Evolutionary conservation across 108 stramenopile genomes (phyloP).

Genomic region (Cyclotella baltica): DNA sequence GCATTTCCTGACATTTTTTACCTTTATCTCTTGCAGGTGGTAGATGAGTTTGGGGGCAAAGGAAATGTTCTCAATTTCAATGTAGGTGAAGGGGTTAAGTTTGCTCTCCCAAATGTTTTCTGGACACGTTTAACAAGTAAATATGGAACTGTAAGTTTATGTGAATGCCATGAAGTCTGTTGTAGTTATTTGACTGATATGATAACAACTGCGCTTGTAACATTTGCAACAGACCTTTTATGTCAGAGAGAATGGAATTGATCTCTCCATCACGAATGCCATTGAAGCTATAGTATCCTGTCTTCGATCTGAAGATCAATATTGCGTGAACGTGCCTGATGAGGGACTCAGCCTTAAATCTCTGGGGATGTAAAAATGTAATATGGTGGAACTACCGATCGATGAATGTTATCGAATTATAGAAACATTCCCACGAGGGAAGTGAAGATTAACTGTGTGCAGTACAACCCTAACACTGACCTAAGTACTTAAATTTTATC

Average conservation of each 20-base stretch:
- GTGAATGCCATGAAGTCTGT: neutral
- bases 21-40: conserved; percentile 41
- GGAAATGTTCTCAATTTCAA: conserved; percentile 91
- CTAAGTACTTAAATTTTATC: conserved; percentile 17
- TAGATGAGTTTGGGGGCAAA: conserved; percentile 87
- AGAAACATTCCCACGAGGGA: too few species aligned
- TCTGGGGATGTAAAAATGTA: conserved; percentile 52
- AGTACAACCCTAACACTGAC: neutral
- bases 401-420: too few species aligned
- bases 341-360: conserved; percentile 71
- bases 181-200: neutral
- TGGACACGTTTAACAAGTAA: conserved; percentile 84
- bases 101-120: conserved; percentile 87
- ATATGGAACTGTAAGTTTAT: conserved; percentile 74
- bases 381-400: too few species aligned
- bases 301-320: conserved; percentile 83
- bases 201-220: neutral
- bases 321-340: conserved; percentile 81
- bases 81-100: conserved; percentile 87
- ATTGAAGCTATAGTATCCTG: conserved; percentile 84
- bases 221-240: conserved; percentile 62
- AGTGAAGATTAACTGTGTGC: neutral
- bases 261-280: conserved; percentile 81
- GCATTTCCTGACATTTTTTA: neutral
- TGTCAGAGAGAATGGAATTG: conserved; percentile 88